Evolutionary conservation across 805 yeast genomes (phyloP).

Genomic region (Scheffersomyces amazonensis): DNA sequence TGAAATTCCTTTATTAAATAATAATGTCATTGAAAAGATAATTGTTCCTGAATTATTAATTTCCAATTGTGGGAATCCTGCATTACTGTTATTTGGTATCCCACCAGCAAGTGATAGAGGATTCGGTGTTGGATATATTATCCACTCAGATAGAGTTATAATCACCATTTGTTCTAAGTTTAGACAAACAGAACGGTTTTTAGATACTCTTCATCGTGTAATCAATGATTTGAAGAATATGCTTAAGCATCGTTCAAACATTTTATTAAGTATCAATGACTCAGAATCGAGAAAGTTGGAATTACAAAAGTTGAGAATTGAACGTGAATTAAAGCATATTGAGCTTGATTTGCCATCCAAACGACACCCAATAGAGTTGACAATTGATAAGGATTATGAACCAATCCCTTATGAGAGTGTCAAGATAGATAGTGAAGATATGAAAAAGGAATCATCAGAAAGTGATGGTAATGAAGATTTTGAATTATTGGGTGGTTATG

Average conservation of each 20-base stretch:
- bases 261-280: conserved; percentile 27
- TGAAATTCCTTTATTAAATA: conserved; percentile 31
- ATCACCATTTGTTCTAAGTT: conserved; percentile 85
- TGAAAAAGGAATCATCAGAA: conserved; percentile 1
- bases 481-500: conserved; percentile 75
- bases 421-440: conserved; percentile 4
- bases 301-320: conserved; percentile 30
- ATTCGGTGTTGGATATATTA: conserved; percentile 89
- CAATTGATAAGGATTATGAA: conserved; percentile 13
- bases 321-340: conserved; percentile 30
- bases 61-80: conserved; percentile 90
- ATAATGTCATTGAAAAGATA: conserved; percentile 31
- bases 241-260: conserved; percentile 36
- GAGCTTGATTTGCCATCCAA: conserved; percentile 19
- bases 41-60: conserved; percentile 45
- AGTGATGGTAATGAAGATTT: conserved; percentile 18
- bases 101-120: conserved; percentile 91
- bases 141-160: conserved; percentile 74
- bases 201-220: conserved; percentile 63
- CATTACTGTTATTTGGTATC: conserved; percentile 82
- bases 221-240: conserved; percentile 56
- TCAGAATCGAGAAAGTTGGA: conserved; percentile 30
- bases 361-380: conserved; percentile 22
- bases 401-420: conserved; percentile 13
- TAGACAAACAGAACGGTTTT: conserved; percentile 79